Conservation (phyloP, 371 early-diverging fungal genomes). For the Smittium mucronatum region DNA sequence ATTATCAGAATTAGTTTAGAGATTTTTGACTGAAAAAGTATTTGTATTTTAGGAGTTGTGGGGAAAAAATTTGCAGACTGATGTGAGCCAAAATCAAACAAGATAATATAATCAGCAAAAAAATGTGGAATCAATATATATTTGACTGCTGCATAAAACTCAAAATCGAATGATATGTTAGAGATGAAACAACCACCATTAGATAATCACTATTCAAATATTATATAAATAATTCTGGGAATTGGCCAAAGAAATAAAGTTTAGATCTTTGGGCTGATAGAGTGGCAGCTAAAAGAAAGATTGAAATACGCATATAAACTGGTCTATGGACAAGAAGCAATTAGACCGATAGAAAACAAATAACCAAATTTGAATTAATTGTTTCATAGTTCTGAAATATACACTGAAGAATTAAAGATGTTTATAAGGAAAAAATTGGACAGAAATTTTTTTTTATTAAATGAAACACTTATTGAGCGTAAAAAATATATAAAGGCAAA, state of each 20-base stretch:
- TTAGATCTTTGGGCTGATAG: conserved; percentile 17
- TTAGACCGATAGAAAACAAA: conserved; percentile 10
- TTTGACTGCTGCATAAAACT: conserved; percentile 14
- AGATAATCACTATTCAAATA: conserved; percentile 4
- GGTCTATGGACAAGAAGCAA: conserved; percentile 16
- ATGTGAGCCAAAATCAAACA: conserved; percentile 13
- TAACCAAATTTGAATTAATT: not conserved
- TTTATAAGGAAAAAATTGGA: not conserved
- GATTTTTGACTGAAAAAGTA: conserved; percentile 14
- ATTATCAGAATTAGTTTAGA: conserved; percentile 5
- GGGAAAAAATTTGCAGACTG: conserved; percentile 13
- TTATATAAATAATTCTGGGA: not conserved
- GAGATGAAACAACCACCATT: conserved; percentile 14
- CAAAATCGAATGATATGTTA: conserved; percentile 17
- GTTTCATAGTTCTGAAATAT: not conserved
- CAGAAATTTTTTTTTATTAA: not conserved
- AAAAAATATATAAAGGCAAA: not conserved
- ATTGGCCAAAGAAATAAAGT: conserved; percentile 15
- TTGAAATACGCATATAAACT: conserved; percentile 15
- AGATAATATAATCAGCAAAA: not conserved
- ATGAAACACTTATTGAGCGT: not conserved
- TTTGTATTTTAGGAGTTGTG: conserved; percentile 13
- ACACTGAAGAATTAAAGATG: not conserved
- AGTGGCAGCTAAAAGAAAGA: conserved; percentile 13
- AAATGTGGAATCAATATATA: not conserved